phyloP scores from a whole-genome alignment of 129 eudicot genomes.

The Gnaphalium uliginosum region DNA sequence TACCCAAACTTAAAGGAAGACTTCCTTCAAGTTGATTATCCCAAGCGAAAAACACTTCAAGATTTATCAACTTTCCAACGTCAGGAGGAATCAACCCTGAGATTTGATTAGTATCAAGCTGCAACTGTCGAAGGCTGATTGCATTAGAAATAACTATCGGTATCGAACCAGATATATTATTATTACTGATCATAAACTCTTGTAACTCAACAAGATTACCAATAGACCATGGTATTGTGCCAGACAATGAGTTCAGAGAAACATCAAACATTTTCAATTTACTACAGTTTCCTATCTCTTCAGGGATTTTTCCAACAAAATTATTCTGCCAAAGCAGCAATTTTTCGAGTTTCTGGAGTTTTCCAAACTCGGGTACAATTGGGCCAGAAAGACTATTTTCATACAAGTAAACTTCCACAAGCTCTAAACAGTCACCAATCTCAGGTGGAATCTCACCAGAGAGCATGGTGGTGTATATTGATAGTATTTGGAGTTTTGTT shows the following conservation, averaged over 20 bases:
- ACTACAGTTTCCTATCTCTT: conserved; percentile 46
- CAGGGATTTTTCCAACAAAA: conserved; percentile 49
- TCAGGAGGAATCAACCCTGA: conserved; percentile 46
- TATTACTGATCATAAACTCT: conserved; percentile 53
- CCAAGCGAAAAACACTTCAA: conserved; percentile 57
- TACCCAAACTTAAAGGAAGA: conserved; percentile 43
- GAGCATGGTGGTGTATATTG: conserved; percentile 52
- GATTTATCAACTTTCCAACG: conserved; percentile 45
- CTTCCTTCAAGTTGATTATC: conserved; percentile 55
- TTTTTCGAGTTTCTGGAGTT: conserved; percentile 43
- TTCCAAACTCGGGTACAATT: conserved; percentile 40
- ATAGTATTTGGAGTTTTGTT: conserved; percentile 50
- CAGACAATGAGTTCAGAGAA: conserved; percentile 47
- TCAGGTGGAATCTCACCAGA: conserved; percentile 49
- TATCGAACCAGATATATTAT: conserved; percentile 44
- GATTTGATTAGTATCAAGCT: conserved; percentile 50
- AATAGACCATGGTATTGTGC: conserved; percentile 42
- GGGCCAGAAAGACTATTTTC: conserved; percentile 49
- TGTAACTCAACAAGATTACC: conserved; percentile 39
- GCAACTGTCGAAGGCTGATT: conserved; percentile 43
- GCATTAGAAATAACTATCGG: conserved; percentile 42
- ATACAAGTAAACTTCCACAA: conserved; percentile 46
- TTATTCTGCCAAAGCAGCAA: conserved; percentile 55
- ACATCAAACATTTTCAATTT: conserved; percentile 47
- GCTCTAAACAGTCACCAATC: conserved; percentile 49